Evolutionary conservation across 1,139 yeast genomes (phyloP).

Genomic region (Candida sp.): DNA sequence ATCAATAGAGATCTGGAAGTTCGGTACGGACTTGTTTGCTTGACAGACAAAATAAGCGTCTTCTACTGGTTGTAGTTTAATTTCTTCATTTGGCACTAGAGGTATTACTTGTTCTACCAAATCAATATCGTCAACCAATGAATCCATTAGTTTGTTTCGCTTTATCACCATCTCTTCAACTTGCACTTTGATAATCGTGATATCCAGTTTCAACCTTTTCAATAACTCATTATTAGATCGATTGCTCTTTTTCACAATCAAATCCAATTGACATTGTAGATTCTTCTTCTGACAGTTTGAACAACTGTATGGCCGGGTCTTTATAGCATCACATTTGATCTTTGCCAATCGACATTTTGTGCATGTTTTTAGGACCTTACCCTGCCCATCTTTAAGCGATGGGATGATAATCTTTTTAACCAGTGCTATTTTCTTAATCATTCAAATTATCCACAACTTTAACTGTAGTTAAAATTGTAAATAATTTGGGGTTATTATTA

Average conservation of each 20-base stretch:
- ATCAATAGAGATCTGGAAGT: constrained; percentile 22
- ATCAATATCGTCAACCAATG: constrained; percentile 13
- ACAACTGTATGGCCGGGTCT: constrained; percentile 53
- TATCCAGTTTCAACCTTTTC: constrained; percentile 30
- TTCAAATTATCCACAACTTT: not conserved
- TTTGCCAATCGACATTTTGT: constrained; percentile 62
- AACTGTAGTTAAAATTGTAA: not conserved
- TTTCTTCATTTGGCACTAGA: not conserved
- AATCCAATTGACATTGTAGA: constrained; percentile 49
- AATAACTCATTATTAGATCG: constrained; percentile 27
- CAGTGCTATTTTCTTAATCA: constrained; percentile 1
- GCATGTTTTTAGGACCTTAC: constrained; percentile 51
- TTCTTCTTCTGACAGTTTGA: constrained; percentile 53
- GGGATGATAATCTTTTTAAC: not conserved
- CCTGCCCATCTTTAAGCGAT: constrained; percentile 1
- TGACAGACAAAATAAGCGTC: constrained; percentile 3
- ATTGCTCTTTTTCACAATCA: constrained; percentile 24
- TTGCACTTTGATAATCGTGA: constrained; percentile 19
- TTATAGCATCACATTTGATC: constrained; percentile 58
- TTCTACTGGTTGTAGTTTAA: not conserved
- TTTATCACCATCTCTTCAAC: constrained; percentile 20
- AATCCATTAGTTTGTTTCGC: constrained; percentile 21
- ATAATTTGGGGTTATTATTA: not conserved
- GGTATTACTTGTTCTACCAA: constrained; percentile 1
- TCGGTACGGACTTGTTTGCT: constrained; percentile 9